Conservation (phyloP, 257 asterid species). For the Solanum appendiculatum region DNA sequence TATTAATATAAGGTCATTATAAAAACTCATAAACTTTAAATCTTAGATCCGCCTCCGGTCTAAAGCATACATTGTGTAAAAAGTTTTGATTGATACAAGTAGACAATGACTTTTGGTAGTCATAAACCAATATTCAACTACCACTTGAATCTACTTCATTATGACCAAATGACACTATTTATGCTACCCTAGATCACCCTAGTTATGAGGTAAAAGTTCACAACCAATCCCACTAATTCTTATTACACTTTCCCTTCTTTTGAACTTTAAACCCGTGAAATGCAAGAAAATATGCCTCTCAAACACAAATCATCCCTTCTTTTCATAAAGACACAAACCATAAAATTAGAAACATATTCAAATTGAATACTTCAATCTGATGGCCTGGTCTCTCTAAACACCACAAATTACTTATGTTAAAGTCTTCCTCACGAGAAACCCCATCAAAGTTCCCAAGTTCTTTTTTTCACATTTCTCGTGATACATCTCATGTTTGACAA, state of each 20-base stretch:
- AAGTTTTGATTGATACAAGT: background rate
- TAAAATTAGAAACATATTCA: background rate
- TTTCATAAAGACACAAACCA: background rate
- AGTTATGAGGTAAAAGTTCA: background rate
- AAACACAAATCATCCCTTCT: background rate
- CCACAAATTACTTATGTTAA: conserved; percentile 8
- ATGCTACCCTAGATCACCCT: background rate
- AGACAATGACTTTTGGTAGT: background rate
- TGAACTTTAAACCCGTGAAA: background rate
- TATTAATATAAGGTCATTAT: background rate
- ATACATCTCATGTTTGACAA: background rate
- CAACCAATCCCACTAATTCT: background rate
- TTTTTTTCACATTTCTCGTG: conserved; percentile 22
- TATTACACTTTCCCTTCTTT: background rate
- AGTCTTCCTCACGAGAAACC: conserved; percentile 32
- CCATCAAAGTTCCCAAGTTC: background rate
- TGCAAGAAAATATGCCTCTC: background rate
- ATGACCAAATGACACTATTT: background rate
- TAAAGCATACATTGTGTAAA: background rate
- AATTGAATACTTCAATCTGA: background rate
- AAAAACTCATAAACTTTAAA: background rate
- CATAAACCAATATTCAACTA: background rate
- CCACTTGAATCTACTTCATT: background rate
- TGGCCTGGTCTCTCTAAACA: background rate
- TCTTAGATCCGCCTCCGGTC: rapidly evolving